Percentiles rank a stretch among this genome's conserved stretches.
Conservation (phyloP, 2,329 filamentous ascomycete species). For the Rhytidhysteron rufulum region DNA sequence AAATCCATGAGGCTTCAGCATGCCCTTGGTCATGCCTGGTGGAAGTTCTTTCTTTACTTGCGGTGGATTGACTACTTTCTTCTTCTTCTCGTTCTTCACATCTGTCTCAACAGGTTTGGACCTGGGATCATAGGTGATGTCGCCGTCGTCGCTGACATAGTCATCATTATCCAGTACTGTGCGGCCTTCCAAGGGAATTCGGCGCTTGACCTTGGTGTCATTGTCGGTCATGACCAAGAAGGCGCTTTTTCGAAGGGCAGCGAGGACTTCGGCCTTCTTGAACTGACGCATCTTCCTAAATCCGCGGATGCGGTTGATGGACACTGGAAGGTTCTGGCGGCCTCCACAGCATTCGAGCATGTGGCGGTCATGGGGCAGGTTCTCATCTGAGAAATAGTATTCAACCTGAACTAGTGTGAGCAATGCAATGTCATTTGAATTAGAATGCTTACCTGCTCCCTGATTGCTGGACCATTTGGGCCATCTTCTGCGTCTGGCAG, state of each 20-base stretch:
- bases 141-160: constrained; percentile 15
- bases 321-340: constrained; percentile 40
- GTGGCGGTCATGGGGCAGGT: constrained; percentile 41
- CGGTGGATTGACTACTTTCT: constrained; percentile 10
- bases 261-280: constrained; percentile 37
- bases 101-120: background rate
- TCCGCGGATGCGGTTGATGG: constrained; percentile 39
- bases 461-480: constrained; percentile 1
- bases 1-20: constrained; percentile 44
- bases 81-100: constrained; percentile 7
- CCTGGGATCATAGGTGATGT: constrained; percentile 27
- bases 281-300: constrained; percentile 46
- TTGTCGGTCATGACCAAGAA: constrained; percentile 40
- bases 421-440: background rate
- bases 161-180: constrained; percentile 25
- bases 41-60: constrained; percentile 26
- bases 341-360: constrained; percentile 40
- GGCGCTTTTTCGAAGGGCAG: constrained; percentile 39
- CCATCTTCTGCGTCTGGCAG: background rate
- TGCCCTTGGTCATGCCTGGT: constrained; percentile 38
- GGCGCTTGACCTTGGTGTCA: constrained; percentile 41
- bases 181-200: constrained; percentile 33
- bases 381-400: constrained; percentile 49
- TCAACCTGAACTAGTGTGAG: constrained; percentile 36
- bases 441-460: background rate